Evolutionary conservation across 768 basidiomycete species (phyloP).

Genomic region (Panellus pusillus): DNA sequence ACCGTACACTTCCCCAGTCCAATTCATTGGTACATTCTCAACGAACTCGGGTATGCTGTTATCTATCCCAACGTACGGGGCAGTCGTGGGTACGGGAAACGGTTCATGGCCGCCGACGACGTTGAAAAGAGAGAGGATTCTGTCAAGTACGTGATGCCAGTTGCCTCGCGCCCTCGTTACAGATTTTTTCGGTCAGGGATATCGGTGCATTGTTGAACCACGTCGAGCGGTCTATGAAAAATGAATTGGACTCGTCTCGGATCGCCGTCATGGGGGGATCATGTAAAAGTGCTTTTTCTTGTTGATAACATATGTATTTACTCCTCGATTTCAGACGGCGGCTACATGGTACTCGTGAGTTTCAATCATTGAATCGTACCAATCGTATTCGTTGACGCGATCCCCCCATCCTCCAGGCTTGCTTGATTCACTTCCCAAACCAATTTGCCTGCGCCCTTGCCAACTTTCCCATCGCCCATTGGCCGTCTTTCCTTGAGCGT

Average conservation of each 20-base stretch:
- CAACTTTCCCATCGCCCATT: constrained; percentile 41
- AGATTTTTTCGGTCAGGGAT: constrained; percentile 28
- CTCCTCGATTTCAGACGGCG: constrained; percentile 31
- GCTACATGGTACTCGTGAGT: constrained; percentile 41
- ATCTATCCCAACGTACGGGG: constrained; percentile 45
- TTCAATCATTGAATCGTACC: not conserved
- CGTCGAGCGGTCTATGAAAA: constrained; percentile 31
- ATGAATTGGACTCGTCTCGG: constrained; percentile 34
- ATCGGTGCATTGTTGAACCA: constrained; percentile 38
- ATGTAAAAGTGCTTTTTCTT: constrained; percentile 26
- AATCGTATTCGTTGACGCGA: not conserved
- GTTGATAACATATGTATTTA: not conserved
- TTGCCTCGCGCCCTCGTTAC: not conserved
- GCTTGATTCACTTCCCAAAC: constrained; percentile 41
- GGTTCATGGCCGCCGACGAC: constrained; percentile 39
- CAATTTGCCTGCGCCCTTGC: constrained; percentile 41
- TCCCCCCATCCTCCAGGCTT: constrained; percentile 35
- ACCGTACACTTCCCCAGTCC: constrained; percentile 6
- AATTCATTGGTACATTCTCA: constrained; percentile 42
- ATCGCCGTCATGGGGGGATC: constrained; percentile 45
- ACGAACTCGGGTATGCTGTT: constrained; percentile 40
- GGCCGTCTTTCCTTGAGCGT: constrained; percentile 42
- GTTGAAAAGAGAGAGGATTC: constrained; percentile 44
- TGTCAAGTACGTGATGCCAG: constrained; percentile 32
- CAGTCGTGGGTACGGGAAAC: constrained; percentile 42